Evolutionary conservation across 192 early-diverging fungal species (phyloP), one percentile per base, ranked within the genome.

Genomic region (Backusella westeae): DNA sequence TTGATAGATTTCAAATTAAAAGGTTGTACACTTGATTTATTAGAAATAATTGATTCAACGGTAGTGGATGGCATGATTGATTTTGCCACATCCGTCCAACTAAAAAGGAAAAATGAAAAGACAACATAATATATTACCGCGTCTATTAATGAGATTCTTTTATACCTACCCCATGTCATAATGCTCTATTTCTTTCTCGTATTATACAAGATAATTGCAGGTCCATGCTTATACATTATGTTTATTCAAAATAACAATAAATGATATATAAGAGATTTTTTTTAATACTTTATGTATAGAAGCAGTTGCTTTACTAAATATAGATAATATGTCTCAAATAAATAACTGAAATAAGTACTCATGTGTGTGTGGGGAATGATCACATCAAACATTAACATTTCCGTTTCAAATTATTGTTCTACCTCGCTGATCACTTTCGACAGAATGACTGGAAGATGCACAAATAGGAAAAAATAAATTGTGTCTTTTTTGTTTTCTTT

Each of bases 41-140:
- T 74, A 59, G 7, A n/a, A 21, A 36, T 4, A 36, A 56, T 63
- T 36, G 63, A 74, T 38, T 34, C 49, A 12, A 63, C 52, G 14
- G n/a, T 39, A 10, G 63, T 74, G 15, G 15, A 74, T 63, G 35
- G 23, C 56, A 74, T 74, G 72, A 56, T 56, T 6, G 56, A 74
- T 4, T 74, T 63, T 65, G 72, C 72, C 21, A 39, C 10, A 29
- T 69, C 68, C 3, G 23, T 63, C 12, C 23, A 29, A 26, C 56
- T 29, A 39, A 69, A 69, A 69, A 39, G 34, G 38, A 26, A 69
- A 21, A 21, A 38, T 23, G 4, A 39, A 35, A n/a, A 35, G 34
- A 19, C 12, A 23, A 19, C 19, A 10, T 23, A 41, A 39, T 41
- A 69, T 69, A 38, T 39, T n/a, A 21, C 68, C 68, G n/a, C 68